A percentile compares a stretch with the other conserved stretches of the same genome.
phyloP scores from a whole-genome alignment of 2,329 filamentous ascomycete genomes.

The Xylariaceae sp. region DNA sequence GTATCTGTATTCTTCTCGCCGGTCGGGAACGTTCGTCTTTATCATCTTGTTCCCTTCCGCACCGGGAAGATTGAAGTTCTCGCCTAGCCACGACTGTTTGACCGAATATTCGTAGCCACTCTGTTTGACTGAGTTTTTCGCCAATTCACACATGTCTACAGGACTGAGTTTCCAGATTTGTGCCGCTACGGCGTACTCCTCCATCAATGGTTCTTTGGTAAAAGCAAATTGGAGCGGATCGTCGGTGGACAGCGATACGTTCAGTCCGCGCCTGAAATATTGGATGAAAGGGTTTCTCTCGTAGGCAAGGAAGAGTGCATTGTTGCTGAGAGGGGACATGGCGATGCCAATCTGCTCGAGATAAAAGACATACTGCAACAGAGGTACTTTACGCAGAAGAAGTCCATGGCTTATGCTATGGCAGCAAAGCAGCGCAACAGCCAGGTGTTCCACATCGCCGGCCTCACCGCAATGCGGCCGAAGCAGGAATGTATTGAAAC shows the following conservation, averaged over 20 bases:
- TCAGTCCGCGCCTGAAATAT: slow-evolving; percentile 91
- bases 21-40: slow-evolving; percentile 93
- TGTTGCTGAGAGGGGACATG: slow-evolving; percentile 99
- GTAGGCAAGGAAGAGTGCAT: slow-evolving; percentile 91
- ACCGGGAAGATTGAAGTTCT: slow-evolving; percentile 70
- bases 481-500: slow-evolving; percentile 92
- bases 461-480: slow-evolving; percentile 95
- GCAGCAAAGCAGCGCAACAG: slow-evolving; percentile 83
- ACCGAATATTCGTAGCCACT: slow-evolving; percentile 86
- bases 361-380: slow-evolving; percentile 96
- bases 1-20: slow-evolving; percentile 82
- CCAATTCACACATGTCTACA: slow-evolving; percentile 97
- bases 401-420: slow-evolving; percentile 97
- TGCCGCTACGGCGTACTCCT: slow-evolving; percentile 95
- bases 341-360: slow-evolving; percentile 96
- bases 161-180: slow-evolving; percentile 97
- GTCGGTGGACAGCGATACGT: slow-evolving; percentile 93
- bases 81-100: slow-evolving; percentile 88
- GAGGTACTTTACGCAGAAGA: slow-evolving; percentile 83
- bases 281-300: slow-evolving; percentile 94
- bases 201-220: slow-evolving; percentile 95
- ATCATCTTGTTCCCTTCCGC: slow-evolving; percentile 84
- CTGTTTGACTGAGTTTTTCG: slow-evolving; percentile 91
- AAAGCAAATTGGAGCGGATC: slow-evolving; percentile 97
- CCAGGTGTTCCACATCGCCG: slow-evolving; percentile 92